Base-by-base conservation (phyloP, 495 filamentous ascomycete genomes). In the Neurospora terricola region DNA sequence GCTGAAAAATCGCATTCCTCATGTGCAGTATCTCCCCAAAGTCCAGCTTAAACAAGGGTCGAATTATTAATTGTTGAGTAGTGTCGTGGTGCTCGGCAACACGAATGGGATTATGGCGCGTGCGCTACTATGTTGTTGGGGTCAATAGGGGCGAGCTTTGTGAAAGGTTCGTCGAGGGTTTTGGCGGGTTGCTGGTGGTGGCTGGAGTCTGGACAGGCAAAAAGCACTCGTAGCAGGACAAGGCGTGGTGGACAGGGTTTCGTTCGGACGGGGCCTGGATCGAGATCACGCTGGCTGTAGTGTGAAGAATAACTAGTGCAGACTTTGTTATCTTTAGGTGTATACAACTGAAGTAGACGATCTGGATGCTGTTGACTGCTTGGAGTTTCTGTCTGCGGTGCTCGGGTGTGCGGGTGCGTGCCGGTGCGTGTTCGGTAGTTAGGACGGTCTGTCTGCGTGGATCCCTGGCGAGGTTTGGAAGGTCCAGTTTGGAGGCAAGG, bases 1-100 rank as follows among this genome's bases (percentile, higher is more conserved):
- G 54, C 54, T 66, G 54, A 66, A 66, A 66, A 66, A 66, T 66
- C 54, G 54, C 54, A 66, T 66, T 66, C 54, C 54, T 66, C 54
- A 66, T 66, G 54, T 66, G 54, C 27, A 30, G 54, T 66, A 66
- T 30, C 12, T 34, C 54, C 5, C 54, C 54, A 16, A 34, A 34
- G 11, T 34, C 54, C 54, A 66, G 54, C 27, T 66, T 30, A 66
- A 34, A 34, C 12, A 66, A 66, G 14, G 16, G 23, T 66, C 27
- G 54, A 34, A 34, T 66, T 14, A 34, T 66, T 8, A 34, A 62
- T 30, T 62, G 54, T 62, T 16, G 23, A 30, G 54, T 62, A 62
- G 21, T 62, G 27, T 5, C 54, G 54, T 66, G 54, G 27, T 66
- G 54, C 54, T 66, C 54, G 27, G 54, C 54, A 66, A 34, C 54